Evolutionary conservation across 495 filamentous ascomycete genomes (phyloP).

Genomic region (Hypoxylon trugodes): DNA sequence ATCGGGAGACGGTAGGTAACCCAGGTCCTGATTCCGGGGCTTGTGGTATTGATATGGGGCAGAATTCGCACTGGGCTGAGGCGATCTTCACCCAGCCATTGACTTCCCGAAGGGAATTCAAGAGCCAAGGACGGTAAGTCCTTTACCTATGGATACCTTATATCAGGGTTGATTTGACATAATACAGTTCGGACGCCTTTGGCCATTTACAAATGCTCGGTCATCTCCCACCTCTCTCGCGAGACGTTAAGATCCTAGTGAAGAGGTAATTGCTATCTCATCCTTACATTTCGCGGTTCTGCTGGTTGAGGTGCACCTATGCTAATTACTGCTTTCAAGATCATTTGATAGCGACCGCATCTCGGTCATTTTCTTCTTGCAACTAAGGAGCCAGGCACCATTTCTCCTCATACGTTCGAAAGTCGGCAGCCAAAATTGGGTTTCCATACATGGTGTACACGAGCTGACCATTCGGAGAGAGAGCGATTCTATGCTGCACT

Average conservation of each 20-base stretch:
- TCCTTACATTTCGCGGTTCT: not conserved
- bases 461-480: conserved; percentile 59
- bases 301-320: not conserved
- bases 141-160: not conserved
- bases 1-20: conserved; percentile 39
- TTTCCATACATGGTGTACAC: conserved; percentile 56
- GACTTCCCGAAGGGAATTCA: conserved; percentile 58
- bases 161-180: conserved; percentile 1
- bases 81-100: conserved; percentile 63
- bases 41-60: conserved; percentile 6
- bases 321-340: conserved; percentile 40
- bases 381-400: conserved; percentile 49
- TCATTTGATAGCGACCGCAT: conserved; percentile 61
- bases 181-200: conserved; percentile 52
- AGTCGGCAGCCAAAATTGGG: conserved; percentile 53
- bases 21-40: not conserved
- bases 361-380: conserved; percentile 58
- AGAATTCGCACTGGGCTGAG: conserved; percentile 62
- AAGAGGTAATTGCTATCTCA: conserved; percentile 50
- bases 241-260: conserved; percentile 59
- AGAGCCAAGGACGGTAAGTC: conserved; percentile 50
- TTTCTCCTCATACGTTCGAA: conserved; percentile 53
- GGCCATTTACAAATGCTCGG: conserved; percentile 45
- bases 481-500: conserved; percentile 53
- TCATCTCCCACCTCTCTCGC: conserved; percentile 46